Evolutionary conservation across 2,329 filamentous ascomycete genomes (phyloP), one percentile per base, ranked within the genome.

Genomic region (Pseudogymnoascus sp.): DNA sequence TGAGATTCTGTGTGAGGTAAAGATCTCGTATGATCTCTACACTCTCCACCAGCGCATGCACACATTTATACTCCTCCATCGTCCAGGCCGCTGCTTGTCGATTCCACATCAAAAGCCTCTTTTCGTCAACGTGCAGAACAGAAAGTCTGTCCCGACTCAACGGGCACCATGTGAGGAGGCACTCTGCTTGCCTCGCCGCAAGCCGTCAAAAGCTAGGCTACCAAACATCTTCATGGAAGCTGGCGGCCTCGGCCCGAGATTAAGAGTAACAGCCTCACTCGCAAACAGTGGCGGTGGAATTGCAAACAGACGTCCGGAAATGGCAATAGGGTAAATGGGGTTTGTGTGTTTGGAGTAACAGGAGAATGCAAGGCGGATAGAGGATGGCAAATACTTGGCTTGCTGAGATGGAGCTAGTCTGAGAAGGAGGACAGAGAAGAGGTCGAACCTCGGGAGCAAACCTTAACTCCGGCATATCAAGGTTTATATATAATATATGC

Each of bases 61-160:
- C 23, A 7, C 23, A 53, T 53, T 53, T 53, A 53, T 53, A 53
- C 14, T 53, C 21, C 44, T 31, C 44, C 23, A 28, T 16, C 23
- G 1, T 11, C 44, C 14, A 53, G 21, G 23, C 6, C 44, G n/a
- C 12, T 53, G 23, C 44, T 28, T 53, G 44, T 53, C 44, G 23
- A 53, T 53, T 53, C 44, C 44, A 53, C 44, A 53, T 53, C 23
- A 53, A 53, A 53, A 28, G 44, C 44, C 44, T 53, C 44, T 28
- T 53, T 53, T 53, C 7, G 23, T 53, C 44, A 53, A 53, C 44
- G 23, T 53, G 44, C 44, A 53, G 44, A 53, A 14, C 28, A 53
- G n/a, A 16, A 4, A 31, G 23, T 2, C 23, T 11, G 23, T 28
- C 44, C 44, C 14, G 23, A n/a, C 8, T 16, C 44, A 53, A 53